These are phyloP conservation scores for Aureobasidium sp. DNA, from an alignment of 2,329 filamentous ascomycete genomes.

Conservation along the genomic window DNA sequence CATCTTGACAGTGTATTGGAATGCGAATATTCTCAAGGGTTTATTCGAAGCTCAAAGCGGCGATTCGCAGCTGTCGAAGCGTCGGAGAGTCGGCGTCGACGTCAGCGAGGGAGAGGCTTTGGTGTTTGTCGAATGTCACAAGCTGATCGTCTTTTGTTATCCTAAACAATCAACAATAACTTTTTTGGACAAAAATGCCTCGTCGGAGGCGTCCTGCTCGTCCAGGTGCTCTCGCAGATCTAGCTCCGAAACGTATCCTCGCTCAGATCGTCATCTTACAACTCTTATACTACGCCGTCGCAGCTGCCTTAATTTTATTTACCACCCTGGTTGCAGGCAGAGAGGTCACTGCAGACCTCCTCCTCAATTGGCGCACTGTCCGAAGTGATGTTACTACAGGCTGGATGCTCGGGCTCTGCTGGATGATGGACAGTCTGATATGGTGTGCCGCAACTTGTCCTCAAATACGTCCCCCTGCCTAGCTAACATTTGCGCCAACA, in stretches of 20 bases:
- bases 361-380: constrained; percentile 58
- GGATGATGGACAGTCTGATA: constrained; percentile 58
- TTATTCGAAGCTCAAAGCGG: not conserved
- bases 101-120: not conserved
- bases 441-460: constrained; percentile 43
- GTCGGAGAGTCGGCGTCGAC: not conserved
- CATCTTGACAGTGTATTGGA: constrained; percentile 22
- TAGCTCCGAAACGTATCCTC: constrained; percentile 60
- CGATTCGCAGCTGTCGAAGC: not conserved
- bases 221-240: constrained; percentile 59
- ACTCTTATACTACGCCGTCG: constrained; percentile 56
- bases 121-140: too few relatives aligned
- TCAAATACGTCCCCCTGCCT: not conserved
- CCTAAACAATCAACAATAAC: constrained; percentile 7
- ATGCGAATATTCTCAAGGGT: not conserved
- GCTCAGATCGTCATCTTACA: constrained; percentile 61
- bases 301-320: constrained; percentile 58
- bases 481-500: constrained; percentile 33
- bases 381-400: constrained; percentile 62
- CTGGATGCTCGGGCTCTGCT: constrained; percentile 62
- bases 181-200: constrained; percentile 34
- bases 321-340: constrained; percentile 60
- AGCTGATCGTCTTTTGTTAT: not conserved
- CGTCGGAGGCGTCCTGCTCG: constrained; percentile 56
- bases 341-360: constrained; percentile 50